Conservation (phyloP, 2,329 filamentous ascomycete species). For the Ophiostoma himal-ulmi region DNA sequence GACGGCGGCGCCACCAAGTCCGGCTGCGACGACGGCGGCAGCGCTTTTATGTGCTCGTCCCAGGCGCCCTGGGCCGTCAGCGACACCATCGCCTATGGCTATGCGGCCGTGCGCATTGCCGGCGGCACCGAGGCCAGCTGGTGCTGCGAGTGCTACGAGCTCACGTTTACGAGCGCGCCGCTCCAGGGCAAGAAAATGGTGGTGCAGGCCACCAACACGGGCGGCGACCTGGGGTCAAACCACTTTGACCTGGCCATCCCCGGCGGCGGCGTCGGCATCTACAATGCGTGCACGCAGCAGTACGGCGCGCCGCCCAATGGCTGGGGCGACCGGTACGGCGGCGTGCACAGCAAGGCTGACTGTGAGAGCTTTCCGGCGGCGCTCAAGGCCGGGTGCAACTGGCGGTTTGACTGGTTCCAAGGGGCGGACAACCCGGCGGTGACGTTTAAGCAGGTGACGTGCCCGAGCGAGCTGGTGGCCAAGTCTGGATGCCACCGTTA, state of each 20-base stretch:
- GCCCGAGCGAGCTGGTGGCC: constrained; percentile 44
- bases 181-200: constrained; percentile 54
- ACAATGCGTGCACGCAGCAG: constrained; percentile 43
- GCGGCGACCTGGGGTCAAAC: constrained; percentile 47
- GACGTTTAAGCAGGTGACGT: constrained; percentile 50
- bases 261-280: constrained; percentile 50
- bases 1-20: constrained; percentile 35
- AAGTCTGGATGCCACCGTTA: constrained; percentile 34
- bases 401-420: constrained; percentile 60
- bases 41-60: constrained; percentile 48
- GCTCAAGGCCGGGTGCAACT: constrained; percentile 54
- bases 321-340: constrained; percentile 56
- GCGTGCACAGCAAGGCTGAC: constrained; percentile 45
- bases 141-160: constrained; percentile 54
- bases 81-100: constrained; percentile 48
- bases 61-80: constrained; percentile 49
- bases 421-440: constrained; percentile 53
- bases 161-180: constrained; percentile 52
- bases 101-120: constrained; percentile 45
- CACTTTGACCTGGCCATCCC: constrained; percentile 52
- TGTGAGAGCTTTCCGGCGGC: constrained; percentile 49
- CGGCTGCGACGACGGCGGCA: constrained; percentile 40
- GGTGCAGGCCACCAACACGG: constrained; percentile 56
- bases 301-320: constrained; percentile 43
- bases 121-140: constrained; percentile 40